Percentiles rank a stretch among this genome's conserved stretches.
Evolutionary conservation across 2,329 filamentous ascomycete species (phyloP).

Genomic region (Alternaria ventricosa): DNA sequence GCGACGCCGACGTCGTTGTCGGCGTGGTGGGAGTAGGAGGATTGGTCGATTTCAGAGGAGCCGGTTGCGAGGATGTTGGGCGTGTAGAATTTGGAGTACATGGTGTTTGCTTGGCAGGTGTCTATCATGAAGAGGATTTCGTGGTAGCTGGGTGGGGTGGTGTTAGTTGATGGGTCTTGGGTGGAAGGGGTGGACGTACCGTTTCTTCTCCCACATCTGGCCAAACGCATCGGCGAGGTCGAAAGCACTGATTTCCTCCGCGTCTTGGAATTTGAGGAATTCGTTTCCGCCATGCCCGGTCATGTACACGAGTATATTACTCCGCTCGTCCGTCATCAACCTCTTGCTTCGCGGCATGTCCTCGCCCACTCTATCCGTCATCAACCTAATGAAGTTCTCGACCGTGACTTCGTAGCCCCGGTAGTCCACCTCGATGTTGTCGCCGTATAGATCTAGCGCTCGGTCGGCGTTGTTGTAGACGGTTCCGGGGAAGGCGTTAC

Average conservation of each 20-base stretch:
- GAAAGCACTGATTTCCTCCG: constrained; percentile 95
- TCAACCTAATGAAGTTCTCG: constrained; percentile 94
- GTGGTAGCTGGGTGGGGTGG: constrained; percentile 70
- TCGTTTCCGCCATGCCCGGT: constrained; percentile 97
- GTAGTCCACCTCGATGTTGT: constrained; percentile 99
- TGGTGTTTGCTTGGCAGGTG: constrained; percentile 98
- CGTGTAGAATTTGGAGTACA: constrained; percentile 98
- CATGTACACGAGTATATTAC: constrained; percentile 99
- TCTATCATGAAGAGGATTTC: constrained; percentile 99
- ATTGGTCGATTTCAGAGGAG: constrained; percentile 94
- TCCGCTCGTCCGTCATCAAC: constrained; percentile 90
- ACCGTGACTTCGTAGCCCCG: constrained; percentile 98
- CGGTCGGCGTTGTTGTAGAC: constrained; percentile 99
- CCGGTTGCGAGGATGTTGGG: constrained; percentile 98
- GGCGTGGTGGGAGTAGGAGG: constrained; percentile 95
- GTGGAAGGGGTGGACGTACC: constrained; percentile 54
- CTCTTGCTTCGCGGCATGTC: constrained; percentile 96
- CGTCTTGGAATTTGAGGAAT: constrained; percentile 98
- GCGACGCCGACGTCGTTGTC: constrained; percentile 98
- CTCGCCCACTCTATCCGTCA: constrained; percentile 92
- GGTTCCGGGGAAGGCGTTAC: constrained; percentile 95
- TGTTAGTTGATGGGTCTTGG: not conserved
- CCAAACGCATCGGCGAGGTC: constrained; percentile 97
- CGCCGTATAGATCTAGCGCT: constrained; percentile 93
- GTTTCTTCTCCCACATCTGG: constrained; percentile 99